Evolutionary conservation across 352 stramenopile species (phyloP).

Genomic region (Phytophthora quininea): DNA sequence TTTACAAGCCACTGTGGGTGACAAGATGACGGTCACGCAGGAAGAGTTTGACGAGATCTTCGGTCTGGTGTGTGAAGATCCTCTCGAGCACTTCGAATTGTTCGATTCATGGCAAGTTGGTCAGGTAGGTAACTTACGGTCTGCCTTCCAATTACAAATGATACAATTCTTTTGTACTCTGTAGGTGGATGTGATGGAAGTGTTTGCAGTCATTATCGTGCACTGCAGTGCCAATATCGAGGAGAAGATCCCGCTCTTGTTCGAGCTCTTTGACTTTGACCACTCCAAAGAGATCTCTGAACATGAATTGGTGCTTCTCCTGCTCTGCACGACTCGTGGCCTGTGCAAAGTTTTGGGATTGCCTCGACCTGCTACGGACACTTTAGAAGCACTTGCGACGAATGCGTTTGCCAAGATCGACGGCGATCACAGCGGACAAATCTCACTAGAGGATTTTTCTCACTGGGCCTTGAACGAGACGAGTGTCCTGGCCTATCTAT

Average conservation of each 20-base stretch:
- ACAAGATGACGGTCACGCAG: conserved; percentile 78
- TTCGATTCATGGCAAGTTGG: conserved; percentile 66
- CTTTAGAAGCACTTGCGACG: conserved; percentile 56
- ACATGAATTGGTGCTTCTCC: conserved; percentile 68
- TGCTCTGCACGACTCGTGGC: conserved; percentile 75
- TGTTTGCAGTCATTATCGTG: conserved; percentile 78
- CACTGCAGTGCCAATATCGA: conserved; percentile 72
- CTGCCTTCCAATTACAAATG: conserved; percentile 3
- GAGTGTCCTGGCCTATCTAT: conserved; percentile 58
- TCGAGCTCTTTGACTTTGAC: conserved; percentile 85
- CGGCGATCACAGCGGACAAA: conserved; percentile 53
- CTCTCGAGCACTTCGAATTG: conserved; percentile 69
- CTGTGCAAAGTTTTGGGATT: conserved; percentile 73
- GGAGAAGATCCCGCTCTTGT: conserved; percentile 72
- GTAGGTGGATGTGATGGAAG: conserved; percentile 76
- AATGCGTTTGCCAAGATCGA: conserved; percentile 66
- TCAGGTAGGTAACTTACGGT: conserved; percentile 37
- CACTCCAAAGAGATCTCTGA: conserved; percentile 73
- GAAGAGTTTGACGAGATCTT: conserved; percentile 86
- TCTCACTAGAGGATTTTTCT: conserved; percentile 69
- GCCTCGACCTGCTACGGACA: conserved; percentile 52
- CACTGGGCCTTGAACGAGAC: conserved; percentile 60
- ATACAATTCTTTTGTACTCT: conserved; percentile 3
- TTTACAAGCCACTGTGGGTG: conserved; percentile 63
- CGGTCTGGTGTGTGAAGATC: conserved; percentile 73